Evolutionary conservation across 139 green algal genomes (phyloP).

Genomic region (Spirogloea muscicola): DNA sequence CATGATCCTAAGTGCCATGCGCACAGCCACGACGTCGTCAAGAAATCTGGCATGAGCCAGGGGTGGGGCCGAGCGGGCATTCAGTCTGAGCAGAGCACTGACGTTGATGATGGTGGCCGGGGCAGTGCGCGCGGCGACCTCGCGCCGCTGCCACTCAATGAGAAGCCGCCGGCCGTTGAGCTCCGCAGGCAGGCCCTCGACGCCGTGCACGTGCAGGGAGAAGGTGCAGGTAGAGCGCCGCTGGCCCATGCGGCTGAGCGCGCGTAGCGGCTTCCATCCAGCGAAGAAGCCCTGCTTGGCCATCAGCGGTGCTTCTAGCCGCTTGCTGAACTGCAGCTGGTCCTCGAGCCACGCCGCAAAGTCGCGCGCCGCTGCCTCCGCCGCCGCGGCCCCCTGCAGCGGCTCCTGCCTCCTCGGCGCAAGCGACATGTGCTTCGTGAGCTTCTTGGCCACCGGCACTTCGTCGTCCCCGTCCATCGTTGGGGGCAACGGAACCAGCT

Average conservation of each 20-base stretch:
- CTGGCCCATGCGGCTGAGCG: constrained; percentile 9
- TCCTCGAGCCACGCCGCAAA: constrained; percentile 32
- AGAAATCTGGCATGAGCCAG: too few relatives aligned
- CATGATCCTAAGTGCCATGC: too few relatives aligned
- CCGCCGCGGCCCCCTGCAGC: too few relatives aligned
- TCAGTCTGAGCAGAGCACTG: too few relatives aligned
- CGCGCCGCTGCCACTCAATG: constrained; percentile 15
- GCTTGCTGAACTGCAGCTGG: constrained; percentile 29
- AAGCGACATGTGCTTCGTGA: too few relatives aligned
- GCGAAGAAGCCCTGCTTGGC: neutral
- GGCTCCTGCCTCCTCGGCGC: too few relatives aligned
- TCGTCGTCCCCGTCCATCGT: too few relatives aligned
- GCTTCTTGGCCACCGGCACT: too few relatives aligned
- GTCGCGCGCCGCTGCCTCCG: too few relatives aligned
- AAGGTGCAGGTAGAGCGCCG: constrained; percentile 20
- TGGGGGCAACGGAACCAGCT: too few relatives aligned
- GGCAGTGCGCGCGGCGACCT: neutral
- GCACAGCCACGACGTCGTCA: too few relatives aligned
- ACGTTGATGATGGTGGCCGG: neutral
- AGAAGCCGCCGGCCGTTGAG: constrained; percentile 1
- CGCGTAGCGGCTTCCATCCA: neutral
- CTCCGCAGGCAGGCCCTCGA: constrained; percentile 16
- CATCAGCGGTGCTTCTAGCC: neutral
- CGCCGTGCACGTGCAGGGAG: constrained; percentile 27
- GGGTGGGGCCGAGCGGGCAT: too few relatives aligned